A percentile compares a stretch with the other conserved stretches of the same genome.
phyloP scores from a whole-genome alignment of 2,329 filamentous ascomycete species.

The Balansia obtecta region DNA sequence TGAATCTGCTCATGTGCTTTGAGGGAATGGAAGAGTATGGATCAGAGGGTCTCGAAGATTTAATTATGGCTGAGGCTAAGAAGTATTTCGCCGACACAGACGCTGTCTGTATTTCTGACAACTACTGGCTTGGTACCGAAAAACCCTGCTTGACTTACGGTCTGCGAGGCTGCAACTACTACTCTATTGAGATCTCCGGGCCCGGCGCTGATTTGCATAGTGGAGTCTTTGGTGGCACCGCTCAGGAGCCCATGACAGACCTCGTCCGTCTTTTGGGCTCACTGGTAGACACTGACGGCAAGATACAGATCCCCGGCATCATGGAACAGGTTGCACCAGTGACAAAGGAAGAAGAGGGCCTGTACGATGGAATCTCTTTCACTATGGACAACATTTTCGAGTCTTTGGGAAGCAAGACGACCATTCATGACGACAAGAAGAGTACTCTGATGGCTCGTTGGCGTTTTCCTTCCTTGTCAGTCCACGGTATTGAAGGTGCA shows the following conservation, averaged over 20 bases:
- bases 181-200: conserved; percentile 79
- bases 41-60: conserved; percentile 88
- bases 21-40: conserved; percentile 99
- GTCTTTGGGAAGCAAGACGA: conserved; percentile 78
- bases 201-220: conserved; percentile 91
- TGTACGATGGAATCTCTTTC: conserved; percentile 88
- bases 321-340: conserved; percentile 86
- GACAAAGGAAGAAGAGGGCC: conserved; percentile 68
- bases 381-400: conserved; percentile 94
- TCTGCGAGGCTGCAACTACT: conserved; percentile 96
- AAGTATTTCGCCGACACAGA: conserved; percentile 93
- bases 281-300: conserved; percentile 80
- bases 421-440: conserved; percentile 82
- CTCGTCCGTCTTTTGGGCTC: conserved; percentile 69
- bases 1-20: conserved; percentile 98
- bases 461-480: conserved; percentile 84
- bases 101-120: conserved; percentile 96
- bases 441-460: conserved; percentile 88
- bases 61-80: conserved; percentile 83
- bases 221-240: conserved; percentile 91
- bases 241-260: conserved; percentile 98
- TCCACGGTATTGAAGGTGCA: conserved; percentile 91
- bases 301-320: conserved; percentile 89
- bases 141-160: conserved; percentile 98
- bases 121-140: conserved; percentile 99